phyloP scores from a whole-genome alignment of 805 yeast genomes.

The Barnettozyma californica region DNA sequence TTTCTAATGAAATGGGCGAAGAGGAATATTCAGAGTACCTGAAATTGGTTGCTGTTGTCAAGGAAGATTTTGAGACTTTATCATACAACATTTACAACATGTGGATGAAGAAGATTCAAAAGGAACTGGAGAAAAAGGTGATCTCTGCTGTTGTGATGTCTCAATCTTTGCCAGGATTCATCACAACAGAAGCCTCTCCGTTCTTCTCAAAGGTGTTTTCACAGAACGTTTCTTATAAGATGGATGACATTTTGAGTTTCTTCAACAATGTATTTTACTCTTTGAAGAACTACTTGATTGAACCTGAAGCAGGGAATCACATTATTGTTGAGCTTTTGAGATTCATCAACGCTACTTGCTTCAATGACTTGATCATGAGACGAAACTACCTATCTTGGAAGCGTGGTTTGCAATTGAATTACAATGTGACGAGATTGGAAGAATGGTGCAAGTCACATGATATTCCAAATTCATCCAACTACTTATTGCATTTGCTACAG shows the following conservation, averaged over 20 bases:
- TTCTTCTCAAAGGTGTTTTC: conserved; percentile 80
- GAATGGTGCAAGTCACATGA: conserved; percentile 98
- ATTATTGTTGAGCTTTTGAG: conserved; percentile 78
- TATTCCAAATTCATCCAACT: conserved; percentile 78
- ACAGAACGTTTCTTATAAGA: conserved; percentile 66
- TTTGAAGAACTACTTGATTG: conserved; percentile 85
- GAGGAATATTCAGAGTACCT: conserved; percentile 87
- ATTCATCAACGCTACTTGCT: conserved; percentile 87
- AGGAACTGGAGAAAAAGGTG: conserved; percentile 83
- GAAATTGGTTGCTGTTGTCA: conserved; percentile 82
- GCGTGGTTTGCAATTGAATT: conserved; percentile 93
- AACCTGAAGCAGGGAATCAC: conserved; percentile 75
- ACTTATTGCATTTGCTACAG: conserved; percentile 82
- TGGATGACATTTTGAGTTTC: conserved; percentile 90
- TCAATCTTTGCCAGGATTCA: conserved; percentile 93
- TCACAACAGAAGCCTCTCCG: conserved; percentile 76
- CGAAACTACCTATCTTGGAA: conserved; percentile 95
- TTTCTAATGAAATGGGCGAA: conserved; percentile 80
- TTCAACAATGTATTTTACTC: conserved; percentile 91
- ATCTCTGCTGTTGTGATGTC: conserved; percentile 93
- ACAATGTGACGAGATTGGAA: conserved; percentile 91
- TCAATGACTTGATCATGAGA: conserved; percentile 93
- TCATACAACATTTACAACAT: conserved; percentile 92
- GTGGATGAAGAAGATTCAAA: conserved; percentile 95
- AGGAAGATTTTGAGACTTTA: conserved; percentile 88